A percentile compares a stretch with the other conserved stretches of the same genome.
Conservation (phyloP, 2,329 filamentous ascomycete genomes). For the Tolypocladium nubicola region DNA sequence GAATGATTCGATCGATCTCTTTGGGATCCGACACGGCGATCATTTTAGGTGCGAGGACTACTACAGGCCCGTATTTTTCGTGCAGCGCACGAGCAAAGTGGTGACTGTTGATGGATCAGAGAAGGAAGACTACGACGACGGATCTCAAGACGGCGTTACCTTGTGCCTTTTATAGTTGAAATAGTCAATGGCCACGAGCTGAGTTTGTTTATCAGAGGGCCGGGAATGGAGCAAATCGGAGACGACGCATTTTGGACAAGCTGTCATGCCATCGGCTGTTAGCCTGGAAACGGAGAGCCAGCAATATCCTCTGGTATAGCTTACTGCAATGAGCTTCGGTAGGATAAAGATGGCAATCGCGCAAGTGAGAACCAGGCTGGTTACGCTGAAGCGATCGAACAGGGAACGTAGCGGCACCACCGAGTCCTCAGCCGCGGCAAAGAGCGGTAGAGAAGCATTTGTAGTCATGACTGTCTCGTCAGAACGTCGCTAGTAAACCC, state of each 20-base stretch:
- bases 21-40: neutral
- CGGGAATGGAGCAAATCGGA: neutral
- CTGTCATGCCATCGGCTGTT: neutral
- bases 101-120: neutral
- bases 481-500: no score
- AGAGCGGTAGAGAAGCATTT: neutral
- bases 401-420: neutral
- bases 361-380: neutral
- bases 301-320: neutral
- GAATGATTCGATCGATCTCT: slow-evolving; percentile 1
- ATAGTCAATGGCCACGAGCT: neutral
- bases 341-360: neutral
- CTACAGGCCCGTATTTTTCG: neutral
- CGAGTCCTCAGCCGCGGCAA: neutral
- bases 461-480: neutral
- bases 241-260: neutral
- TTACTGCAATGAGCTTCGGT: neutral
- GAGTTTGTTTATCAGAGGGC: slow-evolving; percentile 1
- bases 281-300: neutral
- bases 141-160: neutral
- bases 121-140: neutral
- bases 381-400: neutral
- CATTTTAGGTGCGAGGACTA: neutral
- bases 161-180: neutral
- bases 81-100: neutral